Evolutionary conservation across 23 red algal species (phyloP).

Genomic region (Gracilaria domingensis): DNA sequence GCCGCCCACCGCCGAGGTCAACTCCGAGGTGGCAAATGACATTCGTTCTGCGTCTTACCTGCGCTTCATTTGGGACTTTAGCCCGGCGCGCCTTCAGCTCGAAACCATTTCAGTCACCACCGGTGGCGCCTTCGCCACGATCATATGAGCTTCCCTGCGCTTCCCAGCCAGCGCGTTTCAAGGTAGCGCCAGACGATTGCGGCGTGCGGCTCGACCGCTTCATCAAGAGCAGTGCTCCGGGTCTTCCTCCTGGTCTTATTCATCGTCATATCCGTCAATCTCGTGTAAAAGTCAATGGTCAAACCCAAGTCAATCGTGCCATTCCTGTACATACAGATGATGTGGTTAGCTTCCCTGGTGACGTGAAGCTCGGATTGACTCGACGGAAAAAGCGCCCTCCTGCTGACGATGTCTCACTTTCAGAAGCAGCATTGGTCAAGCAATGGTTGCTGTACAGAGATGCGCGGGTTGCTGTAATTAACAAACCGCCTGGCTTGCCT

Average conservation of each 20-base stretch:
- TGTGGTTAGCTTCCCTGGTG: conserved; percentile 61
- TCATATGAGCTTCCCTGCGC: conserved; percentile 12
- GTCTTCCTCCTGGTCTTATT: conserved; percentile 67
- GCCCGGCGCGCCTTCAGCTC: background rate
- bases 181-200: background rate
- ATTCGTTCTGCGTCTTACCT: background rate
- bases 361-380: conserved; percentile 66
- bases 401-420: conserved; percentile 58
- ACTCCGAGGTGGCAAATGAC: background rate
- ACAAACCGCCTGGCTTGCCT: conserved; percentile 68
- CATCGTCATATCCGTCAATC: conserved; percentile 70
- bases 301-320: conserved; percentile 19
- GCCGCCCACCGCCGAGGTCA: too few species aligned
- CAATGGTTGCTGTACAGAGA: conserved; percentile 55
- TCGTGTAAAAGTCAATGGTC: conserved; percentile 27
- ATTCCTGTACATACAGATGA: conserved; percentile 37
- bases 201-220: conserved; percentile 63
- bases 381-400: conserved; percentile 59
- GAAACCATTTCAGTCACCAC: background rate
- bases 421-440: conserved; percentile 40
- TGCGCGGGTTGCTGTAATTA: conserved; percentile 58
- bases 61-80: background rate
- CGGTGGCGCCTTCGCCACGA: background rate
- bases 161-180: conserved; percentile 21
- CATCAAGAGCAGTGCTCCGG: conserved; percentile 64